A percentile compares a stretch with the other conserved stretches of the same genome.
Conservation (phyloP, 2,329 filamentous ascomycete genomes). For the Endocalyx cinctus region DNA sequence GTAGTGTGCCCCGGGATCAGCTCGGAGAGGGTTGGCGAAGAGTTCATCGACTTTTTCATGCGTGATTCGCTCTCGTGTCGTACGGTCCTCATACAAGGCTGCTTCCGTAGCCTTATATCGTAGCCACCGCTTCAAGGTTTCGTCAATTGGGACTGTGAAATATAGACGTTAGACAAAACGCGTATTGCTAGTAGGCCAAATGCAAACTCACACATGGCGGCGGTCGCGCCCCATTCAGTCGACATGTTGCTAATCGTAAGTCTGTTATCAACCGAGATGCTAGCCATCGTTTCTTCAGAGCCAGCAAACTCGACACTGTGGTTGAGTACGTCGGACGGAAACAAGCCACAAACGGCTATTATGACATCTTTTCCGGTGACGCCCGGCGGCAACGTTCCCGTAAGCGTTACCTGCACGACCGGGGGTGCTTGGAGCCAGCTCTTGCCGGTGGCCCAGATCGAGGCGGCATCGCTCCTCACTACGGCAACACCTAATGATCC, state of each 20-base stretch:
- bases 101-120: conserved; percentile 69
- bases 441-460: conserved; percentile 75
- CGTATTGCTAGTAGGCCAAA: no score
- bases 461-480: conserved; percentile 17
- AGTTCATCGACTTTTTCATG: conserved; percentile 72
- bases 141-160: conserved; percentile 84
- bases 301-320: conserved; percentile 87
- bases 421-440: conserved; percentile 92
- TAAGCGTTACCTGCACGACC: conserved; percentile 74
- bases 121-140: conserved; percentile 66
- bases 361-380: conserved; percentile 95
- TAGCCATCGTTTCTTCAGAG: conserved; percentile 69
- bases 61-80: conserved; percentile 57
- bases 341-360: conserved; percentile 78
- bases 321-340: conserved; percentile 86
- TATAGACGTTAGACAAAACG: no score
- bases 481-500: not conserved
- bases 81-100: conserved; percentile 53
- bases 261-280: conserved; percentile 66
- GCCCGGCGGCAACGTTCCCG: conserved; percentile 67
- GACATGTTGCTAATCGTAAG: conserved; percentile 78
- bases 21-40: conserved; percentile 58
- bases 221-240: conserved; percentile 74
- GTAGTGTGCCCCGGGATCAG: conserved; percentile 75
- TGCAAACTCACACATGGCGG: conserved; percentile 20